Evolutionary conservation across 257 asterid species (phyloP).

Genomic region (Fraxinus excelsior): DNA sequence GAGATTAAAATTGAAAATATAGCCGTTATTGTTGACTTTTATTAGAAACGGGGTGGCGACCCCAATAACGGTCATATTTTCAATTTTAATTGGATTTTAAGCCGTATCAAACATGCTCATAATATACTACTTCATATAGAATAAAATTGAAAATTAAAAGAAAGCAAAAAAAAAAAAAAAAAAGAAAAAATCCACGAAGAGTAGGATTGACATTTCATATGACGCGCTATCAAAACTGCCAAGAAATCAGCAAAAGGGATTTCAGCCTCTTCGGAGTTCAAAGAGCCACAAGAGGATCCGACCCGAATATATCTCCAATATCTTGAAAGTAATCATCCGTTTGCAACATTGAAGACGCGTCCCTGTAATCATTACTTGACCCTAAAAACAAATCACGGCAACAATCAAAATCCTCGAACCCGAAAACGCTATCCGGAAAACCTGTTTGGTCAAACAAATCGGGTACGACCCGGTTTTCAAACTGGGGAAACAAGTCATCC

Average conservation of each 20-base stretch:
- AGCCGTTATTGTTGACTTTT: no score
- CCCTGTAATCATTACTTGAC: conserved; percentile 29
- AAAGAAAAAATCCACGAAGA: not conserved
- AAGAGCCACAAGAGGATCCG: conserved; percentile 68
- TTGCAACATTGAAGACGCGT: conserved; percentile 31
- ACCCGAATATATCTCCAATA: conserved; percentile 79
- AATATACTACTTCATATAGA: conserved; percentile 3
- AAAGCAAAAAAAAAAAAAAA: not conserved
- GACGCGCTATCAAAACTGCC: not conserved
- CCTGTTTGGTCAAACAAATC: conserved; percentile 51
- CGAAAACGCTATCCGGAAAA: conserved; percentile 42
- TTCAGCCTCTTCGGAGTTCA: conserved; percentile 11
- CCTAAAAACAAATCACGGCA: conserved; percentile 40
- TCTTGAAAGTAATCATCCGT: conserved; percentile 70
- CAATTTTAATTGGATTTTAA: no score
- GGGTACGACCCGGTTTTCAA: conserved; percentile 50
- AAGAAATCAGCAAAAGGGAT: not conserved
- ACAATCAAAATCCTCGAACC: conserved; percentile 32
- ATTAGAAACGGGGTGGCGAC: no score
- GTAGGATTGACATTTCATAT: not conserved
- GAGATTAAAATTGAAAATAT: no score
- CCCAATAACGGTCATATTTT: no score
- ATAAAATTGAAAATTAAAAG: conserved; percentile 11
- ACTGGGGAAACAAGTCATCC: conserved; percentile 46
- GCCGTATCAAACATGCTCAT: no score